Percentiles rank a stretch among this genome's conserved stretches.
phyloP scores from a whole-genome alignment of 1,284 basidiomycete genomes.

The Hemileia vastatrix region DNA sequence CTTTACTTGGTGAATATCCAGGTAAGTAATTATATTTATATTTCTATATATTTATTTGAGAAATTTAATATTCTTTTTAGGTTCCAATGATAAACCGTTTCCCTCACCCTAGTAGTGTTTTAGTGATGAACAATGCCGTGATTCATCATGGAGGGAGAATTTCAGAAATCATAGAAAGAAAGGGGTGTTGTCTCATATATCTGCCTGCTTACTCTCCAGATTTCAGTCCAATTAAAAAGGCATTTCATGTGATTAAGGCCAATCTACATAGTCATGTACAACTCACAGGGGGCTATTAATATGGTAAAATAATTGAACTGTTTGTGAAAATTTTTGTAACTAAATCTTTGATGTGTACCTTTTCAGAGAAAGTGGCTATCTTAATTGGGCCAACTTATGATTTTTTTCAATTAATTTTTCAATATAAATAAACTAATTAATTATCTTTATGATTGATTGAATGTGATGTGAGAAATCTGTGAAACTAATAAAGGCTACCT shows the following conservation, averaged over 20 bases:
- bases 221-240: too few species aligned
- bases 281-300: neutral
- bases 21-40: too few species aligned
- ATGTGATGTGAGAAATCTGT: too few species aligned
- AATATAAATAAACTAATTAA: too few species aligned
- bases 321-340: neutral
- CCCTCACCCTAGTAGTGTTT: too few species aligned
- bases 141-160: neutral
- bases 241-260: neutral
- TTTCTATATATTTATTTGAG: too few species aligned
- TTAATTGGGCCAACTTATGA: too few species aligned
- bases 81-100: neutral
- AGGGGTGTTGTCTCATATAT: neutral
- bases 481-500: too few species aligned
- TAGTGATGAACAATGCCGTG: neutral
- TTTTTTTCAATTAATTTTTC: too few species aligned
- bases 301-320: neutral
- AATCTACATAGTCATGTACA: neutral
- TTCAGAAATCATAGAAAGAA: neutral
- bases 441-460: too few species aligned
- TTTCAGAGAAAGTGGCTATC: neutral
- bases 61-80: too few species aligned
- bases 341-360: neutral
- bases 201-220: slow-evolving; percentile 1
- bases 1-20: too few species aligned